Conservation (phyloP, 2,329 filamentous ascomycete genomes). For the Fusarium sp. region DNA sequence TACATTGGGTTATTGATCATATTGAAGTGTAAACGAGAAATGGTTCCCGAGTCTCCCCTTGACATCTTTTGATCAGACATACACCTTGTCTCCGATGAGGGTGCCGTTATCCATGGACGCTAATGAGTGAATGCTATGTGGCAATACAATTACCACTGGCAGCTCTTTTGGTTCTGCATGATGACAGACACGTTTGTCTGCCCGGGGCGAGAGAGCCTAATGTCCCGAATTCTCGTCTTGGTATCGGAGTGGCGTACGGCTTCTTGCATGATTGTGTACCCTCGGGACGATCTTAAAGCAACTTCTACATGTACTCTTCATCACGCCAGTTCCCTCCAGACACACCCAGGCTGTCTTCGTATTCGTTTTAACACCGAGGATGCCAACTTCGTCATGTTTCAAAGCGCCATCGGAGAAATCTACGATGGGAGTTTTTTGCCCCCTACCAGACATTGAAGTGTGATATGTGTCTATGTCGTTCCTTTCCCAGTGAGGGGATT, state of each 20-base stretch:
- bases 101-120: too few species aligned
- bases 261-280: conserved; percentile 38
- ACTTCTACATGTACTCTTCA: conserved; percentile 26
- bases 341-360: conserved; percentile 7
- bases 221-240: conserved; percentile 19
- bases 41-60: background rate
- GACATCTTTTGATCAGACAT: background rate
- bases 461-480: conserved; percentile 17
- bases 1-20: background rate
- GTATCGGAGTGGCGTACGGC: conserved; percentile 40
- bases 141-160: too few species aligned
- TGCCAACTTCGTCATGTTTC: conserved; percentile 25
- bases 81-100: too few species aligned
- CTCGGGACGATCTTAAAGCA: conserved; percentile 45
- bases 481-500: conserved; percentile 28
- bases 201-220: conserved; percentile 14
- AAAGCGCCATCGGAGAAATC: conserved; percentile 5
- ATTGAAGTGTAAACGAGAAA: too few species aligned
- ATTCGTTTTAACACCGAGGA: conserved; percentile 25
- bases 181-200: too few species aligned
- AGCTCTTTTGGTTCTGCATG: too few species aligned
- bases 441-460: conserved; percentile 11
- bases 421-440: background rate
- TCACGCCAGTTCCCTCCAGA: conserved; percentile 26
- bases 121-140: too few species aligned